Evolutionary conservation across 2,329 filamentous ascomycete species (phyloP).

Genomic region (Atkinsonella texensis): DNA sequence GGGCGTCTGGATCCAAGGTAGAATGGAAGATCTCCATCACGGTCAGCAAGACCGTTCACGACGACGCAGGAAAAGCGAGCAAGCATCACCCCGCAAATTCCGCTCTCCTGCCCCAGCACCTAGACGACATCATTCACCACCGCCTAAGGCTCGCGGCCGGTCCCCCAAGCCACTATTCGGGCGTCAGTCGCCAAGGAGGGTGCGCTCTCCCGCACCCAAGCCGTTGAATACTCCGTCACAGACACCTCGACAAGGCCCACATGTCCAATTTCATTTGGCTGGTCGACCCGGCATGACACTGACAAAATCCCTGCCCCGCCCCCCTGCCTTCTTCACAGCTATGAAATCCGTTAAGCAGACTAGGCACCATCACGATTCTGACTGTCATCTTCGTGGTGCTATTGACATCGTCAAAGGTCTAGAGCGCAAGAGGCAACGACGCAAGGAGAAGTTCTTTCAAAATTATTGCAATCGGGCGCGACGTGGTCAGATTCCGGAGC

Average conservation of each 20-base stretch:
- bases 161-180: constrained; percentile 42
- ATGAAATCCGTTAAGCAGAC: constrained; percentile 30
- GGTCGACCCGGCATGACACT: constrained; percentile 56
- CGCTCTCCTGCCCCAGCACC: constrained; percentile 30
- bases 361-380: constrained; percentile 22
- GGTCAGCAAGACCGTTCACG: constrained; percentile 37
- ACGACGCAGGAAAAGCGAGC: constrained; percentile 37
- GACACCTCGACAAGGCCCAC: constrained; percentile 28
- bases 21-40: constrained; percentile 54
- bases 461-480: constrained; percentile 78
- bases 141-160: constrained; percentile 25
- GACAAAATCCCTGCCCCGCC: constrained; percentile 79
- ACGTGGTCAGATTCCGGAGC: constrained; percentile 50
- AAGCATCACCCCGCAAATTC: constrained; percentile 31
- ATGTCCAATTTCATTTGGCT: constrained; percentile 26
- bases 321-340: constrained; percentile 56
- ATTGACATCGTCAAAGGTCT: constrained; percentile 97
- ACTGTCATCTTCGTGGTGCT: constrained; percentile 71
- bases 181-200: constrained; percentile 56
- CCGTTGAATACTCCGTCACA: constrained; percentile 22
- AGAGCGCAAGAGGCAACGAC: constrained; percentile 84
- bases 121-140: constrained; percentile 21
- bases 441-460: constrained; percentile 83
- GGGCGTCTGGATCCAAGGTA: constrained; percentile 57
- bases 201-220: constrained; percentile 57